Evolutionary conservation across 805 yeast genomes (phyloP).

Genomic region (Candida endomychidarum): DNA sequence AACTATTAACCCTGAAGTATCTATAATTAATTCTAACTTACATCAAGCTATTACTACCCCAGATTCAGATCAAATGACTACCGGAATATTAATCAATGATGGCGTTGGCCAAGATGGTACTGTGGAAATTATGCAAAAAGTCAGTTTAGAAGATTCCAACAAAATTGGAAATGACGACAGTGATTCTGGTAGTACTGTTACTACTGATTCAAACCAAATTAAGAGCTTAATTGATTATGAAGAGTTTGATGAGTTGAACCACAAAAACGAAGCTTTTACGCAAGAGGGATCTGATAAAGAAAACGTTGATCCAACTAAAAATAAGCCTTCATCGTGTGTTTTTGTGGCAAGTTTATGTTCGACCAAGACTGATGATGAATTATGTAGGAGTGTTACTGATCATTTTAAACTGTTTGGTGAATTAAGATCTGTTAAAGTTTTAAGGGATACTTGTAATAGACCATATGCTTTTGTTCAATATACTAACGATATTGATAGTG

Average conservation of each 20-base stretch:
- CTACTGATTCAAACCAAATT: not conserved
- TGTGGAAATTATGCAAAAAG: no score
- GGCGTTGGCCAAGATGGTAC: no score
- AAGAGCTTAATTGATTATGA: not conserved
- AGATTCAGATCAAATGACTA: no score
- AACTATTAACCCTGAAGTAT: no score
- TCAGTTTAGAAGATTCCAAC: no score
- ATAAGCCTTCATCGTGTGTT: slow-evolving; percentile 82
- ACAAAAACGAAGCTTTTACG: no score
- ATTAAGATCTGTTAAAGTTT: slow-evolving; percentile 71
- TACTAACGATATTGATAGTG: slow-evolving; percentile 66
- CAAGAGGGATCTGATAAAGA: slow-evolving; percentile 12
- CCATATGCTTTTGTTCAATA: slow-evolving; percentile 96
- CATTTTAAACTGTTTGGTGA: slow-evolving; percentile 74
- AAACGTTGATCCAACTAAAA: slow-evolving; percentile 27
- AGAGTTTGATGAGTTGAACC: not conserved
- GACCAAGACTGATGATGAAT: slow-evolving; percentile 63
- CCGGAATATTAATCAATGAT: no score
- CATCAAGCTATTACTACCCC: no score
- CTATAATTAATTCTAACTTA: no score
- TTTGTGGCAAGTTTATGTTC: slow-evolving; percentile 84
- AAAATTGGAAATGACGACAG: not conserved
- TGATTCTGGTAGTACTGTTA: not conserved
- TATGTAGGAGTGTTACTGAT: slow-evolving; percentile 64
- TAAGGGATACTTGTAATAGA: slow-evolving; percentile 74